A percentile compares a stretch with the other conserved stretches of the same genome.
Evolutionary conservation across 1,284 basidiomycete genomes (phyloP).

Genomic region (Chalciporus sp.): DNA sequence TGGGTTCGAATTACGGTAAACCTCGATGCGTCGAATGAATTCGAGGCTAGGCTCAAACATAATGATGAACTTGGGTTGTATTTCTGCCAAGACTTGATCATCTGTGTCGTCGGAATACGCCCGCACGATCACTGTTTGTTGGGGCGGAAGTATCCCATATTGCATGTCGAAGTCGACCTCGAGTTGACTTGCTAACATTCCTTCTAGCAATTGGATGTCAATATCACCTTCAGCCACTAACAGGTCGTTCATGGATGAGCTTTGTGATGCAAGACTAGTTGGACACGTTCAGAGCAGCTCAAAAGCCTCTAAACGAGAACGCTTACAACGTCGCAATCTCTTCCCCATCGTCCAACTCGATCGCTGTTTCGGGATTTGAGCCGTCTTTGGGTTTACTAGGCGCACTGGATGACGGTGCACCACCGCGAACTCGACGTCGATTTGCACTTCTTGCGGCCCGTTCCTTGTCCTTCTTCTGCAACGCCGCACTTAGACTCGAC

Average conservation of each 20-base stretch:
- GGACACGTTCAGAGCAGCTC: neutral
- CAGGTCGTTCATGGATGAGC: slow-evolving; percentile 14
- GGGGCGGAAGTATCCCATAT: slow-evolving; percentile 82
- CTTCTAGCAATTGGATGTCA: slow-evolving; percentile 29
- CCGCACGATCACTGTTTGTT: slow-evolving; percentile 84
- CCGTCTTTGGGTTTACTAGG: slow-evolving; percentile 13
- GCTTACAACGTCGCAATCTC: slow-evolving; percentile 28
- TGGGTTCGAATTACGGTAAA: slow-evolving; percentile 82
- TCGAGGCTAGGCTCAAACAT: slow-evolving; percentile 96
- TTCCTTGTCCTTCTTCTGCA: slow-evolving; percentile 75
- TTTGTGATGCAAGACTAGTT: slow-evolving; percentile 24
- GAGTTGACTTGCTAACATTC: slow-evolving; percentile 28
- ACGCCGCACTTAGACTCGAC: slow-evolving; percentile 57
- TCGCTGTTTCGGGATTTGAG: slow-evolving; percentile 39
- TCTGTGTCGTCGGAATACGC: slow-evolving; percentile 93
- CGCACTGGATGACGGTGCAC: slow-evolving; percentile 43
- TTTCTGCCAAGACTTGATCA: slow-evolving; percentile 85
- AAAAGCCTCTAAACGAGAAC: neutral
- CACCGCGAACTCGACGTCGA: slow-evolving; percentile 67
- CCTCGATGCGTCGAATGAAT: slow-evolving; percentile 92
- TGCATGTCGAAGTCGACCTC: slow-evolving; percentile 69
- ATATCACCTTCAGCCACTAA: slow-evolving; percentile 30
- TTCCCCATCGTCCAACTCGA: slow-evolving; percentile 53
- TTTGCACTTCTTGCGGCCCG: slow-evolving; percentile 54
- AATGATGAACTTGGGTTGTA: slow-evolving; percentile 89